Conservation (phyloP, 2,329 filamentous ascomycete species). For the Calonectria multiphialidica region DNA sequence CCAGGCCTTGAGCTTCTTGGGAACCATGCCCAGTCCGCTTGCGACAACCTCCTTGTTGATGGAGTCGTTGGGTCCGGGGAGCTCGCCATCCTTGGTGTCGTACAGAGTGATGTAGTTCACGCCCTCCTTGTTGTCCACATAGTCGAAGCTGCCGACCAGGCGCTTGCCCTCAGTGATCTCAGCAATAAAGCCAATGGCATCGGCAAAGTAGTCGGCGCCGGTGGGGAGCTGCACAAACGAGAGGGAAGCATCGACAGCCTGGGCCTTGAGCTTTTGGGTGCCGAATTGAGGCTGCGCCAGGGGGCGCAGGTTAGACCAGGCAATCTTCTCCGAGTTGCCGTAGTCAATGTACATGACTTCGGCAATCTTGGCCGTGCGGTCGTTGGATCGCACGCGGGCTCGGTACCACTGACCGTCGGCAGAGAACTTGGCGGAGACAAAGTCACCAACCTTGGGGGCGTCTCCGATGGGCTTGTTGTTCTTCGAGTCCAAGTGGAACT, state of each 20-base stretch:
- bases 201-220: conserved; percentile 83
- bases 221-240: conserved; percentile 91
- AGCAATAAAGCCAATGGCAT: conserved; percentile 81
- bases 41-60: conserved; percentile 90
- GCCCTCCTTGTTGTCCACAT: conserved; percentile 81
- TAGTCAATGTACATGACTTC: conserved; percentile 97
- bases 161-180: conserved; percentile 81
- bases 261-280: conserved; percentile 83
- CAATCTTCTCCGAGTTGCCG: conserved; percentile 90
- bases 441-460: conserved; percentile 90
- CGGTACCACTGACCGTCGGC: conserved; percentile 96
- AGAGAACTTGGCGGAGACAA: conserved; percentile 91
- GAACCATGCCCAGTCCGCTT: conserved; percentile 90
- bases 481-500: conserved; percentile 87
- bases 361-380: conserved; percentile 87
- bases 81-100: conserved; percentile 74
- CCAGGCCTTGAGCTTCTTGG: conserved; percentile 91
- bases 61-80: conserved; percentile 75
- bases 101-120: conserved; percentile 89
- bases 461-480: conserved; percentile 81
- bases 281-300: conserved; percentile 84
- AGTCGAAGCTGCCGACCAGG: conserved; percentile 93
- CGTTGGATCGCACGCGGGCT: conserved; percentile 89
- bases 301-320: conserved; percentile 87
- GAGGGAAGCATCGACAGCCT: conserved; percentile 88